Evolutionary conservation across 75 land plant species (phyloP).

Genomic region (Cunninghamia lanceolata): DNA sequence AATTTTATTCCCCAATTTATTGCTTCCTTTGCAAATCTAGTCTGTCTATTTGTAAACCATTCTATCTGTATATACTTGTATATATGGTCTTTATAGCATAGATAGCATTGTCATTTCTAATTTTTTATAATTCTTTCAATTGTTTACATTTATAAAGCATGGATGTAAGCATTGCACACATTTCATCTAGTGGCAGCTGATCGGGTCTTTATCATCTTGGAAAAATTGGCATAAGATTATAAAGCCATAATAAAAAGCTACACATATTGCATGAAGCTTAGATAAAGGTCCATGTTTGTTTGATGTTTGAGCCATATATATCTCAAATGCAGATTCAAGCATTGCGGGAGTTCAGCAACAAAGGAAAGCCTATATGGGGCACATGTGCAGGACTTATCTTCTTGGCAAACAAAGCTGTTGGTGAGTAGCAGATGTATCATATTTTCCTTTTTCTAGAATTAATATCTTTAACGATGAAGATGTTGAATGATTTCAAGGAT

Average conservation of each 20-base stretch:
- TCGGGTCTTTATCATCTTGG: neutral
- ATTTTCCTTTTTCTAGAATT: neutral
- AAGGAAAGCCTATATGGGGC: slow-evolving; percentile 97
- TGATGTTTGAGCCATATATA: neutral
- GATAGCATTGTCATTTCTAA: neutral
- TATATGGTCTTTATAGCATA: neutral
- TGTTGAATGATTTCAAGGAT: slow-evolving; percentile 11
- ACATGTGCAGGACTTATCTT: slow-evolving; percentile 99
- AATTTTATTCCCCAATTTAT: neutral
- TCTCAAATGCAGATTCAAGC: slow-evolving; percentile 75
- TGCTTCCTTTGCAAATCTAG: neutral
- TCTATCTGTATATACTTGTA: neutral
- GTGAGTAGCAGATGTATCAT: slow-evolving; percentile 37
- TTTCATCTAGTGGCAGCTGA: neutral
- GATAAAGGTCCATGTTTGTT: neutral
- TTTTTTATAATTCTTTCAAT: neutral
- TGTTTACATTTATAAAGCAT: neutral
- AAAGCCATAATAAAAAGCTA: neutral
- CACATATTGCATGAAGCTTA: neutral
- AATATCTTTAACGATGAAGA: neutral
- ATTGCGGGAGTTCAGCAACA: slow-evolving; percentile 70
- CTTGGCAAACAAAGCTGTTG: slow-evolving; percentile 81
- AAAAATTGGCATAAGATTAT: neutral
- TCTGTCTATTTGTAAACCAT: neutral
- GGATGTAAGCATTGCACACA: neutral